phyloP scores from a whole-genome alignment of 2,329 filamentous ascomycete species.

The Venturia aucupariae region DNA sequence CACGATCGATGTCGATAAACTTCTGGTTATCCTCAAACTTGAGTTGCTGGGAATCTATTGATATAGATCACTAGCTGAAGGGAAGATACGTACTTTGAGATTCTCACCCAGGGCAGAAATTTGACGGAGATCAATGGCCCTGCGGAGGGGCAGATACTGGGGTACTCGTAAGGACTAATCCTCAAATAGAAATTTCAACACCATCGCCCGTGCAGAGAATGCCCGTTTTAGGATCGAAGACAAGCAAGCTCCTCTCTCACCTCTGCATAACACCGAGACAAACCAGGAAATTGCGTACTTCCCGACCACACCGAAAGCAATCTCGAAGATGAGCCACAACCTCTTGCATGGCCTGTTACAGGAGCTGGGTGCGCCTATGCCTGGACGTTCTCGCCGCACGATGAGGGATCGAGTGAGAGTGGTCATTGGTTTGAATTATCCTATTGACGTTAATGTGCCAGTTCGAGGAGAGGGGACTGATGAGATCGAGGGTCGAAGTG shows the following conservation, averaged over 20 bases:
- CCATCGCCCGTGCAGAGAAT: not conserved
- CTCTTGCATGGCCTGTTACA: not conserved
- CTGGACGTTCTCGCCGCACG: not conserved
- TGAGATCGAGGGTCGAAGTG: not conserved
- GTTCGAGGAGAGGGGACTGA: not conserved
- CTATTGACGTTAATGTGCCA: not conserved
- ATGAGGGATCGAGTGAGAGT: not conserved
- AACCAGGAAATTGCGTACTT: not conserved
- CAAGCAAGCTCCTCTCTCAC: not conserved
- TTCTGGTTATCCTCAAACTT: not conserved
- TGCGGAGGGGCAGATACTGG: no score
- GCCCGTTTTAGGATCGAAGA: not conserved
- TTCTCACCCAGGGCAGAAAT: no score
- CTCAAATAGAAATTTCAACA: not conserved
- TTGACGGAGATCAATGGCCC: no score
- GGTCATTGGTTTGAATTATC: not conserved
- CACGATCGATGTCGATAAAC: not conserved
- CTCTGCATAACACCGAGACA: not conserved
- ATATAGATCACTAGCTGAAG: not conserved
- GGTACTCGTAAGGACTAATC: no score
- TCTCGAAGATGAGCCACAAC: not conserved
- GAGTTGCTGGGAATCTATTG: not conserved
- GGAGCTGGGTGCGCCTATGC: not conserved
- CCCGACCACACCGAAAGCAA: not conserved
- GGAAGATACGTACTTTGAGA: not conserved